Conservation (phyloP, 192 early-diverging fungal genomes). For the Backusella psychrophila region DNA sequence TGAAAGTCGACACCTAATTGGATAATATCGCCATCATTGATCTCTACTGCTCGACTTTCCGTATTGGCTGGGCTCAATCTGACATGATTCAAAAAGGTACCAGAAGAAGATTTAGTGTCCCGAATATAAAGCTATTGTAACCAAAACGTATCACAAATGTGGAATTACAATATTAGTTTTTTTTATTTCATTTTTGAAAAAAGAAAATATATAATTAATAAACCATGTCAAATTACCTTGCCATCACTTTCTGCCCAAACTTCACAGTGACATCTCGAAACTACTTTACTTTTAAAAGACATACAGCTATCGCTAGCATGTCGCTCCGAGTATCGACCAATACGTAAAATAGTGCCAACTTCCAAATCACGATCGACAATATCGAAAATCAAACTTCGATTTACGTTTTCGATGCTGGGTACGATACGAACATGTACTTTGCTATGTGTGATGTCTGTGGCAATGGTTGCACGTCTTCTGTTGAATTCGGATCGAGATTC, state of each 20-base stretch:
- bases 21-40: constrained; percentile 78
- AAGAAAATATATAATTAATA: not conserved
- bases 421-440: constrained; percentile 51
- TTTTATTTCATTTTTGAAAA: not conserved
- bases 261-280: constrained; percentile 79
- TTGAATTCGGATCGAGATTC: constrained; percentile 1
- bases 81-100: constrained; percentile 89
- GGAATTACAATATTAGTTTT: not conserved
- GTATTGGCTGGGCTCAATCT: constrained; percentile 73
- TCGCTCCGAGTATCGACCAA: constrained; percentile 56
- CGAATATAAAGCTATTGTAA: constrained; percentile 68
- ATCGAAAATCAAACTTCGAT: constrained; percentile 55
- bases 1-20: constrained; percentile 87
- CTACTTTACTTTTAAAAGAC: constrained; percentile 79
- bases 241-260: constrained; percentile 71
- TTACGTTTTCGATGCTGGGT: constrained; percentile 36
- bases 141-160: not conserved
- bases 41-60: constrained; percentile 66
- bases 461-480: not conserved
- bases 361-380: constrained; percentile 57
- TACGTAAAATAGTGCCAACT: constrained; percentile 46
- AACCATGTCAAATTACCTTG: constrained; percentile 18
- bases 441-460: not conserved
- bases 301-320: constrained; percentile 54
- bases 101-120: constrained; percentile 85